A percentile compares a stretch with the other conserved stretches of the same genome.
These are phyloP conservation scores for Aspergillus caelatus DNA, from an alignment of 2,329 filamentous ascomycete genomes.

Conservation along the genomic window DNA sequence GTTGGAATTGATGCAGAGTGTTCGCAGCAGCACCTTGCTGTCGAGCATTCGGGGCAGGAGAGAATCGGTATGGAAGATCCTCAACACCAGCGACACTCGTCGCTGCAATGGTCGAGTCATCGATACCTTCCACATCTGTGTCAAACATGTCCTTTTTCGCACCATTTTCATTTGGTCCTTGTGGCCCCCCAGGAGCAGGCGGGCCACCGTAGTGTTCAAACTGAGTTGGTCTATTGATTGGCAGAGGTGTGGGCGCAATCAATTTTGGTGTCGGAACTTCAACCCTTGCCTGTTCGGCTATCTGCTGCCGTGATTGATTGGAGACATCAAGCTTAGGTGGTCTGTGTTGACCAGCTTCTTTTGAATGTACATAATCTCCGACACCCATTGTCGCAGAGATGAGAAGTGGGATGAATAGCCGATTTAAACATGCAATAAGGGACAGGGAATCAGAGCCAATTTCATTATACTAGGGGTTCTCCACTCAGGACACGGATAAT, in stretches of 20 bases:
- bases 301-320: slow-evolving; percentile 33
- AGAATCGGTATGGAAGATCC: slow-evolving; percentile 29
- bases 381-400: slow-evolving; percentile 38
- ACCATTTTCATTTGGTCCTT: slow-evolving; percentile 19
- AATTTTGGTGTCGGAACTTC: slow-evolving; percentile 35
- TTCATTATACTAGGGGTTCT: slow-evolving; percentile 1
- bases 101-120: slow-evolving; percentile 46
- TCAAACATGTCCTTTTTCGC: slow-evolving; percentile 42
- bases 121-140: slow-evolving; percentile 47
- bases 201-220: slow-evolving; percentile 21
- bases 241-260: slow-evolving; percentile 21
- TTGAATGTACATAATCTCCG: slow-evolving; percentile 46
- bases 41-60: slow-evolving; percentile 22
- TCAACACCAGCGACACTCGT: slow-evolving; percentile 43
- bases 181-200: slow-evolving; percentile 9
- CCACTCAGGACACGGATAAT: neutral
- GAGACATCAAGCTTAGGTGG: slow-evolving; percentile 25
- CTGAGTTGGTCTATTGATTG: slow-evolving; percentile 20
- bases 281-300: slow-evolving; percentile 40
- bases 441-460: neutral
- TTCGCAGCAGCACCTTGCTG: slow-evolving; percentile 25
- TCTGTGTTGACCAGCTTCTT: slow-evolving; percentile 36
- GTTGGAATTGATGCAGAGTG: slow-evolving; percentile 27
- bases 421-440: slow-evolving; percentile 1
- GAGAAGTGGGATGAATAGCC: neutral